Evolutionary conservation across 2,329 filamentous ascomycete species (phyloP), one percentile per base, ranked within the genome.

Genomic region (Fusarium nisikadoi): DNA sequence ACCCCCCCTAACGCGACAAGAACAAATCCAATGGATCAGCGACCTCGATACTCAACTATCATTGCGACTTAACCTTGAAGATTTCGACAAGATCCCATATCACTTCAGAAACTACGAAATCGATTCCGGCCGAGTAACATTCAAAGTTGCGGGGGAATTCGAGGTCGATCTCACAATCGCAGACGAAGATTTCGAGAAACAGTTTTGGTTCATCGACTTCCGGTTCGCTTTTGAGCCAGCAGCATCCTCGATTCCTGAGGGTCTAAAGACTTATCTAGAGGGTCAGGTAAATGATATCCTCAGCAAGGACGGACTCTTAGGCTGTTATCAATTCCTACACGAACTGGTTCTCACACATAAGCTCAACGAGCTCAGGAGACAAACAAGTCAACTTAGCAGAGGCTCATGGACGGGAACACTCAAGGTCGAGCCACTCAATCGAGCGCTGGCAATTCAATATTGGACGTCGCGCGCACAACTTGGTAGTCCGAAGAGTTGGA

Each of bases 151-250:
- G 6, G 89, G 89, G 58, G 95, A 98, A 80, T 98, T 98, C 76
- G 95, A 98, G 80, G 89, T 98, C 25, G 96, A 98, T 79, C 87
- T 99, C 56, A 95, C 94, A 2, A 93, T 98, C 70, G 94, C 93
- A 23, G 92, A 95, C 74, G 95, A 98, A 78, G 92, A 96, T 72
- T 89, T 91, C 23, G 86, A 90, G 36, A 92, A 93, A 59, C 95
- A 97, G 76, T 97, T 97, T 79, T 98, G 93, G 86, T 97, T 98
- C 79, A 93, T 98, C 69, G 95, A 98, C 80, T 91, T 98, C 76
- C 90, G 95, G 65, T 94, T 97, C 75, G 84, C 91, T 19, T 99
- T 97, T 79, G 86, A 85, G 13, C 95, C 95, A 3, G 86, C 90
- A 1, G 87, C 92, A 1, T 82, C 81, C 17, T 83, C 85, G 53